Base-by-base conservation (phyloP, 2,329 filamentous ascomycete species). In the Zasmidium citrigriseum region DNA sequence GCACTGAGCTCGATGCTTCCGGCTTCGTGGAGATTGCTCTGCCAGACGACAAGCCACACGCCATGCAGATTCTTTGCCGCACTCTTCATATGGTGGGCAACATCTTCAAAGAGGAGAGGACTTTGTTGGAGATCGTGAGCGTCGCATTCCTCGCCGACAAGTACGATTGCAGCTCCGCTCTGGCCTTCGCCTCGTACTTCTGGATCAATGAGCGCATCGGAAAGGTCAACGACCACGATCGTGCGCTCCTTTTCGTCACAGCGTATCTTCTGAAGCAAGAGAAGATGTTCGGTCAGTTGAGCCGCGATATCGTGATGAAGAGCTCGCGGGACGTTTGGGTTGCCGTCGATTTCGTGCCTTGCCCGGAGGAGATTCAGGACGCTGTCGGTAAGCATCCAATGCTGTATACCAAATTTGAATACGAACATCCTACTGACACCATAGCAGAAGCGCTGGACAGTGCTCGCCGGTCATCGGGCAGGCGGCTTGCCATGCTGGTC, bases 121-220 rank as follows among this genome's bases (percentile, higher is more conserved):
- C 4, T 16, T 16, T 10, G 12, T 3, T 9, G 47, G 25, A 52
- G 2, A 12, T 55, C 12, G 21, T 47, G 2, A 41, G 23, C 2
- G 38, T 59, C 16, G 48, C 52, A 2, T 10, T 52, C 10, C 27
- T 52, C 7, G 49, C 54, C 16, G 57, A 59, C 52, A 56, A 59
- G 25, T 59, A 48, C 47, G 57, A 59, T 24, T 55, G 52, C 14
- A 48, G 51, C 10, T 2, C 22, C 11, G 47, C 52, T 1, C 27
- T 56, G 3, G 22, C 21, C 9, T 14, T 9, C 14, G 10, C 23
- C 3, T 14, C 47, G 20, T 50, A 50, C 16, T 27, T 4, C 21
- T 50, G 47, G 47, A 22, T 25, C 47, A 50, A 18, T 23, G 11
- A n/a, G 16, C 34, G 14, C 4, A n/a, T 9, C 7, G 16, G 18